Base-by-base conservation (phyloP, 176 grass and related monocot genomes). In the Olyra latifolia region DNA sequence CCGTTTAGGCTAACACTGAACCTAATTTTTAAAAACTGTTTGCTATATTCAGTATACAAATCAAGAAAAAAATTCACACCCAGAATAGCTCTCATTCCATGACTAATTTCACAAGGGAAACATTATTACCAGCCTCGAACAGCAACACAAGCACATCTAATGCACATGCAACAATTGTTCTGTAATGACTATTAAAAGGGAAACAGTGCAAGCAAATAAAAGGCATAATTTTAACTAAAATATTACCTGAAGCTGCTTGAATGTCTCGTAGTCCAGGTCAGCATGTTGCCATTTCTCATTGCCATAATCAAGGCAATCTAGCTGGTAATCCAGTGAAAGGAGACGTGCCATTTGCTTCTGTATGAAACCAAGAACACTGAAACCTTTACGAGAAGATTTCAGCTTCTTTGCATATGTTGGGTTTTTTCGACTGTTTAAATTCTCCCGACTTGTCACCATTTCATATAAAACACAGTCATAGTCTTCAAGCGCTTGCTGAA, bases 401-500 rank as follows among this genome's bases (percentile, higher is more conserved):
- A 80, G 78, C 62, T 80, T 89, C 62, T 84, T 89, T 1, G 55
- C 70, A 75, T 64, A 49, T 3, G 38, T 83, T 77, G 82, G 83
- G 60, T 77, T 87, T 59, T 79, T 79, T 1, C 68, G 78, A 41
- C 75, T 81, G 28, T 87, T 84, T 27, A 91, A 60, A 50, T 77
- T 82, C 9, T 93, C 90, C 52, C 58, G 88, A 49, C 83, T 92
- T 13, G 78, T 85, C 3, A 98, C 92, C 81, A 91, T 92, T 81
- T 98, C 95, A 63, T 95, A 98, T 22, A 98, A 87, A 77, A 98
- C 86, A 71, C 92, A 89, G 19, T 98, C 95, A 68, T 94, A 98
- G 35, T 28, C 73, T 72, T 82, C 70, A 74, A 98, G 86, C 28
- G 79, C 86, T 78, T 89, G 83, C 77, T 98, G 96, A 30, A 95